phyloP scores from a whole-genome alignment of 495 filamentous ascomycete species.

The Elasticomyces elasticus region DNA sequence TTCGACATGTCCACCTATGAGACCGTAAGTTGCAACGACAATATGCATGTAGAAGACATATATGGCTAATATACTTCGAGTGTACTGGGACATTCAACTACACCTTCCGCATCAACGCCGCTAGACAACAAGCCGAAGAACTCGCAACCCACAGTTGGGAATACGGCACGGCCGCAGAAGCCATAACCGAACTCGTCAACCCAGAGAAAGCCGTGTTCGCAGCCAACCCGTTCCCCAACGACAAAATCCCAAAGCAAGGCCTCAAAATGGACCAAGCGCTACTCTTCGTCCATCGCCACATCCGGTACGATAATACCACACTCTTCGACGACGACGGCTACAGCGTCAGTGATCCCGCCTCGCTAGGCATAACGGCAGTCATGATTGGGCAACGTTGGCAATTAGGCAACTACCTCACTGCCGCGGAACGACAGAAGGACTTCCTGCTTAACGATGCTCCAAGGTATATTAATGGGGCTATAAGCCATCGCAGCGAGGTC shows the following conservation, averaged over 20 bases:
- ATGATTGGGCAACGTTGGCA: slow-evolving; percentile 36
- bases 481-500: slow-evolving; percentile 39
- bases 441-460: slow-evolving; percentile 38
- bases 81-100: slow-evolving; percentile 15
- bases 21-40: too few species aligned
- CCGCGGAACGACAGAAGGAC: slow-evolving; percentile 33
- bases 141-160: slow-evolving; percentile 35
- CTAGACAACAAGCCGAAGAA: slow-evolving; percentile 7
- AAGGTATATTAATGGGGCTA: slow-evolving; percentile 40
- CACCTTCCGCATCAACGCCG: slow-evolving; percentile 15
- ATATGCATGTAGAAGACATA: too few species aligned
- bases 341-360: slow-evolving; percentile 33
- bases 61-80: too few species aligned
- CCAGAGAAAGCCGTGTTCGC: slow-evolving; percentile 38
- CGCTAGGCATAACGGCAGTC: slow-evolving; percentile 38
- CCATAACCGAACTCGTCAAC: slow-evolving; percentile 40
- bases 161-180: slow-evolving; percentile 39
- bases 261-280: slow-evolving; percentile 26
- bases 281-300: slow-evolving; percentile 32
- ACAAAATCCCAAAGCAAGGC: slow-evolving; percentile 31
- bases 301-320: slow-evolving; percentile 25
- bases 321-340: slow-evolving; percentile 27
- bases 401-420: slow-evolving; percentile 25
- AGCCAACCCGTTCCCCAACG: slow-evolving; percentile 34
- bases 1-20: background rate